A percentile compares a stretch with the other conserved stretches of the same genome.
Evolutionary conservation across 331 rosid species (phyloP).

Genomic region (Pyracantha coccinea): DNA sequence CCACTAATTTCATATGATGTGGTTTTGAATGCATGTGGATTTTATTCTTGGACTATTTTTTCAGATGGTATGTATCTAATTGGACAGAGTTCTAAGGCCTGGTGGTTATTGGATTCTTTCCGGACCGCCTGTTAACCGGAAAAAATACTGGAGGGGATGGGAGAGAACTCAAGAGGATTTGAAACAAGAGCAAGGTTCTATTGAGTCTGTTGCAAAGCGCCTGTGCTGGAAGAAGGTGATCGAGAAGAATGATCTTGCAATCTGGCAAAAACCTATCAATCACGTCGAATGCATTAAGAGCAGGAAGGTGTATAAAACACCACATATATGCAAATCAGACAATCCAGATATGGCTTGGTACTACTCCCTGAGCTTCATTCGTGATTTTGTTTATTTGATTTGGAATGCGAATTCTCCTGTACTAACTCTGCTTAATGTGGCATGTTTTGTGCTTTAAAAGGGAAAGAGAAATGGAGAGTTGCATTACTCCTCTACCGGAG

Average conservation of each 20-base stretch:
- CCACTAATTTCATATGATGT: neutral
- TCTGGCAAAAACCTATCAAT: slow-evolving; percentile 88
- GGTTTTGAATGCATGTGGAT: neutral
- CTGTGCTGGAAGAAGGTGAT: slow-evolving; percentile 85
- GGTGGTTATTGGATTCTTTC: slow-evolving; percentile 98
- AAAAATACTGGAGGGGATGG: slow-evolving; percentile 91
- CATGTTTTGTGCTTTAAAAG: slow-evolving; percentile 27
- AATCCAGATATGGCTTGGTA: slow-evolving; percentile 83
- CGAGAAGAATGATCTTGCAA: slow-evolving; percentile 68
- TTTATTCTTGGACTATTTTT: neutral
- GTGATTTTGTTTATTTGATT: neutral
- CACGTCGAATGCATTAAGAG: slow-evolving; percentile 57
- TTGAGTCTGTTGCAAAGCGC: slow-evolving; percentile 60
- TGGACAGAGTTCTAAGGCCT: slow-evolving; percentile 79
- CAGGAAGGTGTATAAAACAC: slow-evolving; percentile 50
- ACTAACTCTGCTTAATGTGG: slow-evolving; percentile 9
- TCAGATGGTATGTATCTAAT: slow-evolving; percentile 79
- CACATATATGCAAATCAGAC: slow-evolving; percentile 77
- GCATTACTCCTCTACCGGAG: slow-evolving; percentile 90
- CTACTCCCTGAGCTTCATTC: neutral
- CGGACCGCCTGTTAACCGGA: slow-evolving; percentile 91
- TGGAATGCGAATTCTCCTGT: neutral
- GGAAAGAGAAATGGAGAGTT: slow-evolving; percentile 70
- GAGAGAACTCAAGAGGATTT: slow-evolving; percentile 83
- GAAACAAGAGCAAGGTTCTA: slow-evolving; percentile 75